phyloP scores from a whole-genome alignment of 495 filamentous ascomycete species.

The Talaromyces adpressus region DNA sequence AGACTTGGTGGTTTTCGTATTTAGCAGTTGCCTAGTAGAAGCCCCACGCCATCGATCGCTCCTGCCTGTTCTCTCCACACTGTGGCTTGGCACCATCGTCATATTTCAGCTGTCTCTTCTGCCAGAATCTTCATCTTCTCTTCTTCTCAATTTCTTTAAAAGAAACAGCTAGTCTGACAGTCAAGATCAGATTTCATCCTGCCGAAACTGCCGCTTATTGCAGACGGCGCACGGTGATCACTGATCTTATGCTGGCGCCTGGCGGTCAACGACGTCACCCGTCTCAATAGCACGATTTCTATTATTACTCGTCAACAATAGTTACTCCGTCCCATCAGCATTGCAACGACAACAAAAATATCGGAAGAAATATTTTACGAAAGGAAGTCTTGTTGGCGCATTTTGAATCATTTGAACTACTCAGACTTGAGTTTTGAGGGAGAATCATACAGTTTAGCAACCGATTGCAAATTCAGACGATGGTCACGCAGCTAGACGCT shows the following conservation, averaged over 20 bases:
- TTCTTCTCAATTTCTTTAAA: background rate
- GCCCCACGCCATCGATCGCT: background rate
- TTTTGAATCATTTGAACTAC: background rate
- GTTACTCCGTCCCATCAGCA: background rate
- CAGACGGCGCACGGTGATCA: background rate
- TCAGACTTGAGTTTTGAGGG: constrained; percentile 14
- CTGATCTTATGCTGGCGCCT: background rate
- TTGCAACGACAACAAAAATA: background rate
- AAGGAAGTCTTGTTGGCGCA: background rate
- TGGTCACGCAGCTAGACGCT: constrained; percentile 4
- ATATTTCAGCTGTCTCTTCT: background rate
- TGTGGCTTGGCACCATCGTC: background rate
- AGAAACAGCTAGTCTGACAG: background rate
- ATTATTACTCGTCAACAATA: background rate
- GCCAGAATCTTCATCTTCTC: background rate
- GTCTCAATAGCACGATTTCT: background rate
- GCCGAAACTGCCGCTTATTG: background rate
- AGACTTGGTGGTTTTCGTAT: background rate
- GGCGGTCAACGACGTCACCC: background rate
- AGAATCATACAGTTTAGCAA: constrained; percentile 18
- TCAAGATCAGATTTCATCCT: background rate
- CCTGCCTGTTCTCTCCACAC: background rate
- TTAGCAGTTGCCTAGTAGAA: background rate
- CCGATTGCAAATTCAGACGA: background rate
- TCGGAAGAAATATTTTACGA: background rate